Evolutionary conservation across 768 basidiomycete species (phyloP), one percentile per base, ranked within the genome.

Genomic region (Macrolepiota dolichaula): DNA sequence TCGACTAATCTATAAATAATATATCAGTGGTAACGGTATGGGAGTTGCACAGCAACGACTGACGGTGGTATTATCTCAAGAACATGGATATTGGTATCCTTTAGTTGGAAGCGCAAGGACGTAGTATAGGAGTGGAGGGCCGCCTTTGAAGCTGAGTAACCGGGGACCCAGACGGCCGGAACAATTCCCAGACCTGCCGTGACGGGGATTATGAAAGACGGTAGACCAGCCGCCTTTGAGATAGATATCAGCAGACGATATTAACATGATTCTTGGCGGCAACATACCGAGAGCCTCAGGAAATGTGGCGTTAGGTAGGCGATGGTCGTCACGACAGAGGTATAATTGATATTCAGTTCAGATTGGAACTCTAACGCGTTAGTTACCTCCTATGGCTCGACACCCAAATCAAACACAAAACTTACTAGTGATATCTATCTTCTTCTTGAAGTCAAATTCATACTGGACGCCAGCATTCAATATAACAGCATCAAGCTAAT

Each of bases 321-420:
- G 51, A 82, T 79, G 44, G 81, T 67, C 40, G 76, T 75, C n/a
- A 84, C 72, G 27, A 82, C 72, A 0, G 84, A 78, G 0, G 74
- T 73, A 64, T 86, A 87, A 66, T 88, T 86, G 40, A 80, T 75
- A 44, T 80, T 77, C 2, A 85, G 63, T 70, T 88, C 86, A 37
- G 68, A 70, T 27, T 72, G 59, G 36, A 83, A 58, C 29, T 74
- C 81, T 85, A 57, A 13, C 19, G 12, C 15, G 17, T 46, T 29
- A 19, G 32, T 27, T 51, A 25, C 25, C 42, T 42, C 32, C 32
- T 40, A 3, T 29, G 49, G 51, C 52, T 57, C 54, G 37, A 24
- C 12, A 46, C 15, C 40, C 15, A 42, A 50, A 15, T 38, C 15
- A 25, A 9, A 57, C 50, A 12, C 25, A 49, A 19, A 17, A 60